A percentile compares a stretch with the other conserved stretches of the same genome.
phyloP scores from a whole-genome alignment of 2,329 filamentous ascomycete genomes.

The Calonectria naviculata region DNA sequence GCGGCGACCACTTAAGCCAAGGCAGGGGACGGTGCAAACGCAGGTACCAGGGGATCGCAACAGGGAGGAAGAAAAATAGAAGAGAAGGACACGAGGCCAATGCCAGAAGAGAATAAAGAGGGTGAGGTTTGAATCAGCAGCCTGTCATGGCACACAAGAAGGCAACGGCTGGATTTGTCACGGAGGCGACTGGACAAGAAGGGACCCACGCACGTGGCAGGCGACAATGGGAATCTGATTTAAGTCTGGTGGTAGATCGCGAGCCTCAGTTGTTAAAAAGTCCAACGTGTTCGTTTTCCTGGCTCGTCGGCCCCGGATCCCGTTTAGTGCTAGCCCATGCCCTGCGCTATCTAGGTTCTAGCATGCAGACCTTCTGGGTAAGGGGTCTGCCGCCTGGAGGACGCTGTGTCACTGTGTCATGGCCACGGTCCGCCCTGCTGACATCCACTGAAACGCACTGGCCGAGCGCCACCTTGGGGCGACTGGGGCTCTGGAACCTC shows the following conservation, averaged over 20 bases:
- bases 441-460: constrained; percentile 10
- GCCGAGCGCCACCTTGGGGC: neutral
- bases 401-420: neutral
- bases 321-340: constrained; percentile 13
- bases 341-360: constrained; percentile 1
- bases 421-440: constrained; percentile 1
- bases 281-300: constrained; percentile 46
- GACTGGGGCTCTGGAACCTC: neutral
- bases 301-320: constrained; percentile 30
- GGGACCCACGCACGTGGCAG: constrained; percentile 47
- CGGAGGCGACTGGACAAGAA: constrained; percentile 39
- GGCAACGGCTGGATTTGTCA: constrained; percentile 37
- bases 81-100: constrained; percentile 21
- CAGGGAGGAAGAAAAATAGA: constrained; percentile 18
- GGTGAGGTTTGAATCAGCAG: constrained; percentile 32
- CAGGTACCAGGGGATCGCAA: constrained; percentile 19
- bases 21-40: constrained; percentile 9
- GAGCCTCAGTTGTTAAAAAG: constrained; percentile 34
- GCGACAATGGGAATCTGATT: constrained; percentile 22
- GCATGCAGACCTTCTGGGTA: constrained; percentile 14
- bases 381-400: constrained; percentile 6
- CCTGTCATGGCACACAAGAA: constrained; percentile 41
- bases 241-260: constrained; percentile 16
- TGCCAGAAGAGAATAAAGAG: constrained; percentile 25
- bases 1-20: constrained; percentile 2